These are phyloP conservation scores for Metschnikowia matae DNA, from an alignment of 805 yeast genomes.

Conservation along the genomic window DNA sequence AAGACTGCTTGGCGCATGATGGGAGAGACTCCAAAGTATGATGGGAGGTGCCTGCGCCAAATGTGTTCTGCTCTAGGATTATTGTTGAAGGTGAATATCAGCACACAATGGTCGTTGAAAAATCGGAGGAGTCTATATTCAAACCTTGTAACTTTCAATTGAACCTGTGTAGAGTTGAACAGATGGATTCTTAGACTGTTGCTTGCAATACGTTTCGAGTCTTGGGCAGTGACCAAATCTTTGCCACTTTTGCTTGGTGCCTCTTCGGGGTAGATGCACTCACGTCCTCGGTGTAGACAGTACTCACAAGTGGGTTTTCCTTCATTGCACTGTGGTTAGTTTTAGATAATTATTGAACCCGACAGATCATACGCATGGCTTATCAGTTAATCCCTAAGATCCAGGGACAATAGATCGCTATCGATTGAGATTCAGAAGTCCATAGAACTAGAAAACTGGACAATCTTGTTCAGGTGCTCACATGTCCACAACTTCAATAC, in stretches of 20 bases:
- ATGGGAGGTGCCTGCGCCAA: conserved; percentile 28
- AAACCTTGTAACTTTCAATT: conserved; percentile 19
- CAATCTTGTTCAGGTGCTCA: too few species aligned
- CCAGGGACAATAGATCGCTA: too few species aligned
- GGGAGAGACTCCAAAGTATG: conserved; percentile 21
- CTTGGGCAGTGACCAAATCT: background rate
- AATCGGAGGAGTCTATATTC: conserved; percentile 26
- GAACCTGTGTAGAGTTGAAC: conserved; percentile 18
- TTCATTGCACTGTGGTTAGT: conserved; percentile 31
- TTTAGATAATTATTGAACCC: background rate
- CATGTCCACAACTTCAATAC: too few species aligned
- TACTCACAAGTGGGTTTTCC: conserved; percentile 31
- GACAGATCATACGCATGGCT: too few species aligned
- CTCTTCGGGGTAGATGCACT: conserved; percentile 21
- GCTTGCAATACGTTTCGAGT: too few species aligned
- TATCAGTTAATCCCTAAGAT: too few species aligned
- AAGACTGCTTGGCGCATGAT: conserved; percentile 25
- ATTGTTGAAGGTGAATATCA: conserved; percentile 24
- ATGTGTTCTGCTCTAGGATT: conserved; percentile 18
- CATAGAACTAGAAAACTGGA: too few species aligned
- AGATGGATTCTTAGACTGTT: background rate
- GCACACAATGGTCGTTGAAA: conserved; percentile 27
- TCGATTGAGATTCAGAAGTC: too few species aligned
- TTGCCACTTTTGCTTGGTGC: background rate
- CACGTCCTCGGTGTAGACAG: conserved; percentile 25